A percentile compares a stretch with the other conserved stretches of the same genome.
Conservation (phyloP, 2,329 filamentous ascomycete genomes). For the Alternaria triticina region DNA sequence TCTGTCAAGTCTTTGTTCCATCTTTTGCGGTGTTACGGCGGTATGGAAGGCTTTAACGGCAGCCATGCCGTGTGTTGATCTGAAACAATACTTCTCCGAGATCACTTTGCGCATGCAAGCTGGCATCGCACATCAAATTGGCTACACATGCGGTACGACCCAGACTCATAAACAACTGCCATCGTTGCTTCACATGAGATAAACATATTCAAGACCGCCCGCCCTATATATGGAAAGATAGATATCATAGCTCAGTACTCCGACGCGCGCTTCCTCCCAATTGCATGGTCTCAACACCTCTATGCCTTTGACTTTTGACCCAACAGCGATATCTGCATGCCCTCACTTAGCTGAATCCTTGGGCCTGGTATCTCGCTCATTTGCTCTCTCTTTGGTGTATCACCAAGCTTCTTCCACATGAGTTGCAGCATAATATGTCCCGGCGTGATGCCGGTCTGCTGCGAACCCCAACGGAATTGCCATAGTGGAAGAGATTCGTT, state of each 20-base stretch:
- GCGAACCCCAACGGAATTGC: slow-evolving; percentile 43
- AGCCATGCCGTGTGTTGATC: not conserved
- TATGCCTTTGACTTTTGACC: slow-evolving; percentile 15
- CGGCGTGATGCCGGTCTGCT: slow-evolving; percentile 42
- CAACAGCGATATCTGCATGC: slow-evolving; percentile 28
- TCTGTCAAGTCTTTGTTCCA: not conserved
- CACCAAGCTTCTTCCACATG: slow-evolving; percentile 38
- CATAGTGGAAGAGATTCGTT: slow-evolving; percentile 31
- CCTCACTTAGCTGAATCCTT: slow-evolving; percentile 23
- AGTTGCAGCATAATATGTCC: slow-evolving; percentile 39
- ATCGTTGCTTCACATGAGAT: not conserved
- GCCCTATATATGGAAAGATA: not conserved
- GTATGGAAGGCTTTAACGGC: not conserved
- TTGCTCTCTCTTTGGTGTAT: slow-evolving; percentile 26
- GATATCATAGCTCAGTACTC: no score
- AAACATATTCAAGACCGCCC: not conserved
- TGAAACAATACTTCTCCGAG: not conserved
- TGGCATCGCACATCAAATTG: not conserved
- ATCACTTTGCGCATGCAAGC: not conserved
- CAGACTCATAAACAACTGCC: not conserved
- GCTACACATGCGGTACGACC: not conserved
- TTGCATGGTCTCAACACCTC: not conserved
- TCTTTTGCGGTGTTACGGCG: not conserved
- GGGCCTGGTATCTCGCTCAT: slow-evolving; percentile 21
- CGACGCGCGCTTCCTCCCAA: not conserved